Percentiles rank a stretch among this genome's conserved stretches.
Conservation (phyloP, 345 rosid genomes). For the Trapa bicornis region DNA sequence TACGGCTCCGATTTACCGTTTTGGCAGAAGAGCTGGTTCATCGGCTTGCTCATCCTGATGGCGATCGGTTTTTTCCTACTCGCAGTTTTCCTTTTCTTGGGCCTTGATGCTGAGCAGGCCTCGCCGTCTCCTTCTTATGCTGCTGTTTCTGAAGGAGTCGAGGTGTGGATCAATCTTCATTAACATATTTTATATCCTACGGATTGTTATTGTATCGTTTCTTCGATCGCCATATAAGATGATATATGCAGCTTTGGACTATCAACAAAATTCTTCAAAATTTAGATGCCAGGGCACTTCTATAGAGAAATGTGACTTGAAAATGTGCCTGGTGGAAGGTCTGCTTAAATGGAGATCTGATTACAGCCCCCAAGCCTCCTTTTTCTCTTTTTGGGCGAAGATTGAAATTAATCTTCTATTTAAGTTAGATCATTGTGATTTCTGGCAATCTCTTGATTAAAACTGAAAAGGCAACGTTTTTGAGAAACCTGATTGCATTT, state of each 20-base stretch:
- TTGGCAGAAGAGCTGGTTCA: constrained; percentile 82
- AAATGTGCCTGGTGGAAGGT: neutral
- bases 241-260: neutral
- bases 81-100: constrained; percentile 58
- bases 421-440: neutral
- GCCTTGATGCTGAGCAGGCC: constrained; percentile 38
- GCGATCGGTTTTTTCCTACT: constrained; percentile 58
- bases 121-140: constrained; percentile 44
- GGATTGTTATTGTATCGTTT: neutral
- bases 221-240: neutral
- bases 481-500: neutral
- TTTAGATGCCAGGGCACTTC: neutral
- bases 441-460: neutral
- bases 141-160: constrained; percentile 52
- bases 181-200: neutral
- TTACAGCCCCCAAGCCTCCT: neutral
- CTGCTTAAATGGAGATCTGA: neutral
- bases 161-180: constrained; percentile 31
- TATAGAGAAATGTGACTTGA: neutral
- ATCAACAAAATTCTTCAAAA: neutral
- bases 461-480: neutral
- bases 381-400: neutral
- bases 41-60: constrained; percentile 53
- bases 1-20: constrained; percentile 31
- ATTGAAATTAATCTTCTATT: neutral